Base-by-base conservation (phyloP, 371 early-diverging fungal genomes). In the Neoconidiobolus thromboides region DNA sequence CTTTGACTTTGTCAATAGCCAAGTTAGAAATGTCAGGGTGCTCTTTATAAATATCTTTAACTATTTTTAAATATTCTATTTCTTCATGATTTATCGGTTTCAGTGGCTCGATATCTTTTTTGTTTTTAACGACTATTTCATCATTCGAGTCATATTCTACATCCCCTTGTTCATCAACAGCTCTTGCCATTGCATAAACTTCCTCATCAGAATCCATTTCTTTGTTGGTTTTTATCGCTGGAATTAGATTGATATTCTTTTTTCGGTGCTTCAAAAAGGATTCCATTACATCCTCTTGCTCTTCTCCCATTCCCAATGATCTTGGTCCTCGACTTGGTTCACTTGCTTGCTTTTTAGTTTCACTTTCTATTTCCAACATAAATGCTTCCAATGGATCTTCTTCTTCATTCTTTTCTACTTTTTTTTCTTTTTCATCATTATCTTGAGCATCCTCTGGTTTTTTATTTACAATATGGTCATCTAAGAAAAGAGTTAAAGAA, bases 11-110 rank as follows among this genome's bases (percentile, higher is more conserved):
- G 12, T 26, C 64, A 66, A 64, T 26, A 61, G 65, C 43, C 64
- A 67, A 49, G 64, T 68, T 14, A 64, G 63, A 68, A 64, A 64
- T 63, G 64, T 70, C 57, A 63, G 63, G 36, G 63, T 61, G 43
- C 59, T 58, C 55, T 1, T 64, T 53, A 36, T 61, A 61, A 15
- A 14, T 6, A 15, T 51, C 15, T 26, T 51, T 51, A 5, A 6
- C 15, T 7, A 51, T 51, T 5, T 7, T 5, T 14, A 14, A 51
- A 15, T 51, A 51, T 7, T 51, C 15, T 36, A 51, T 51, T 12
- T 7, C 15, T 7, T 7, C 12, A 15, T 51, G 51, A 36, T 51
- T 15, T 7, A 51, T 36, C 36, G 12, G 51, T 15, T 12, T 7
- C 15, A 51, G 36, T 51, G 51, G 51, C 51, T 12, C 51, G 15